phyloP scores from a whole-genome alignment of 805 yeast genomes.

The Zygoascus flipseniorum region DNA sequence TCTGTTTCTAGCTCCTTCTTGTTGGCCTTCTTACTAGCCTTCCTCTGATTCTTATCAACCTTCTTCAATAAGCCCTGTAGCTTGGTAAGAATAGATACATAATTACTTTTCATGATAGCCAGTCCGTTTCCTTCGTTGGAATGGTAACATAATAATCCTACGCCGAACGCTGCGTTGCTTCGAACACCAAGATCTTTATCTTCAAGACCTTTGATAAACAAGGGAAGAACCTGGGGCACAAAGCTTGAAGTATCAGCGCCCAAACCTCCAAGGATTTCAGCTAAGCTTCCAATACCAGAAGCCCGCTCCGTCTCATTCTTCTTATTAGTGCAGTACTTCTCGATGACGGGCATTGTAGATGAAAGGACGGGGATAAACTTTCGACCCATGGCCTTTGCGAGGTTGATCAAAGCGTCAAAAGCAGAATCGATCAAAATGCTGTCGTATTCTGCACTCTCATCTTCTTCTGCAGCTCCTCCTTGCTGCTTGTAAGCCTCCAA shows the following conservation, averaged over 20 bases:
- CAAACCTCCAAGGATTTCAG: conserved; percentile 78
- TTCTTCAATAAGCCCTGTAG: conserved; percentile 66
- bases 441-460: conserved; percentile 37
- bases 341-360: conserved; percentile 58
- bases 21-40: conserved; percentile 14
- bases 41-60: conserved; percentile 45
- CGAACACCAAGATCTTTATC: conserved; percentile 81
- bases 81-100: conserved; percentile 58
- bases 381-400: conserved; percentile 67
- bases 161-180: conserved; percentile 94
- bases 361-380: conserved; percentile 70
- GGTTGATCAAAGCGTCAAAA: conserved; percentile 71
- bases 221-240: conserved; percentile 52
- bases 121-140: conserved; percentile 32
- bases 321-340: conserved; percentile 49
- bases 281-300: conserved; percentile 78
- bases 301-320: conserved; percentile 63
- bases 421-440: conserved; percentile 78
- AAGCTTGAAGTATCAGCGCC: conserved; percentile 53
- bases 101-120: conserved; percentile 49
- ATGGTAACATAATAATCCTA: conserved; percentile 62
- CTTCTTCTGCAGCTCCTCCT: conserved; percentile 44
- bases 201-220: conserved; percentile 59
- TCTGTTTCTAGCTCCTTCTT: conserved; percentile 29
- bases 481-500: conserved; percentile 33